Conservation (phyloP, 768 basidiomycete species). For the Ephemerocybe angulata region DNA sequence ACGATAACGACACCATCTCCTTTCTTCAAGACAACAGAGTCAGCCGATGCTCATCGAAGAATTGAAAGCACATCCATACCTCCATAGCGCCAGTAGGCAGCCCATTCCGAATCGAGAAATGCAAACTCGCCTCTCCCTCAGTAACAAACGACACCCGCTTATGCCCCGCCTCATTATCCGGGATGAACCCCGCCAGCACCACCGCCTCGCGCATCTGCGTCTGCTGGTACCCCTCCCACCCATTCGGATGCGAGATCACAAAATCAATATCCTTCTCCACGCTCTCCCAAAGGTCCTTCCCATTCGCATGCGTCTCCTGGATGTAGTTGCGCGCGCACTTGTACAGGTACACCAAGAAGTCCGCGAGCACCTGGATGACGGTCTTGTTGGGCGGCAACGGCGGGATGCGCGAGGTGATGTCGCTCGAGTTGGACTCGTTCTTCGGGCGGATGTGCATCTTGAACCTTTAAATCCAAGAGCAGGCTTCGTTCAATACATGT, state of each 20-base stretch:
- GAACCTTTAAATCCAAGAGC: constrained; percentile 10
- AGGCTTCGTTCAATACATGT: neutral
- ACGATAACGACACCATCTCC: constrained; percentile 47
- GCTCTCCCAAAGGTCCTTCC: constrained; percentile 3
- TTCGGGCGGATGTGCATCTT: constrained; percentile 15
- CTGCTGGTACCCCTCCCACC: constrained; percentile 13
- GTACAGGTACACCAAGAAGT: constrained; percentile 11
- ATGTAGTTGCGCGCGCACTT: constrained; percentile 8
- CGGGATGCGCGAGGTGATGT: constrained; percentile 1
- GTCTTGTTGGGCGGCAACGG: constrained; percentile 7
- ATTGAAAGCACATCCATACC: no score
- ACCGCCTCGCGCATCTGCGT: constrained; percentile 12
- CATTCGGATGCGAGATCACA: constrained; percentile 15
- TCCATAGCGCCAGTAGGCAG: constrained; percentile 4
- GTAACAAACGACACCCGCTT: constrained; percentile 10
- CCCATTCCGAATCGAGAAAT: constrained; percentile 6
- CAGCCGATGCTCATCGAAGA: no score
- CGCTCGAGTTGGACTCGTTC: neutral
- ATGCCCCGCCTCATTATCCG: constrained; percentile 11
- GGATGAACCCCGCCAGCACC: constrained; percentile 11
- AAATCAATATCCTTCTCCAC: constrained; percentile 23
- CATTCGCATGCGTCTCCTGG: constrained; percentile 8
- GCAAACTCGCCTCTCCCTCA: constrained; percentile 12
- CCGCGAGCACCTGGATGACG: constrained; percentile 7
- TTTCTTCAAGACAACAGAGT: constrained; percentile 22